phyloP scores from a whole-genome alignment of 768 basidiomycete species.

The Tremella yokohamensis region DNA sequence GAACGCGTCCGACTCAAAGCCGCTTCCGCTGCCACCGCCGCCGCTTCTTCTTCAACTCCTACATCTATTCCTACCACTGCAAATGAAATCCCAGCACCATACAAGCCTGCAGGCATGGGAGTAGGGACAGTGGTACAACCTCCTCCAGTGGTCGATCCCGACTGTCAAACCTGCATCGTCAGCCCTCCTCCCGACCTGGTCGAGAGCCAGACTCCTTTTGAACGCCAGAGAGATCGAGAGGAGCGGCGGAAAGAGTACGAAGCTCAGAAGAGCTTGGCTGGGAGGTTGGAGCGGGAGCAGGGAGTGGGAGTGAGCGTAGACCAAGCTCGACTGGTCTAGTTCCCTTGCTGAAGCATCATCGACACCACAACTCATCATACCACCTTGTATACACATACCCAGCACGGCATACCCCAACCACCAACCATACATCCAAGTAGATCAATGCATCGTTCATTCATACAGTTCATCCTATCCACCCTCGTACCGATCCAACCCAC shows the following conservation, averaged over 20 bases:
- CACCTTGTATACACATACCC: neutral
- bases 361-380: too few relatives aligned
- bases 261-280: conserved; percentile 37
- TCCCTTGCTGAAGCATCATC: too few relatives aligned
- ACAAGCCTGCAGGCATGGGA: conserved; percentile 2
- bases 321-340: neutral
- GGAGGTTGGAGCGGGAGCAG: conserved; percentile 36
- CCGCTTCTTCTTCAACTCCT: neutral
- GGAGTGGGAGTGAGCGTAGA: conserved; percentile 14
- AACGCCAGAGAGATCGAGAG: conserved; percentile 26
- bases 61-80: neutral
- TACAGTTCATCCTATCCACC: conserved; percentile 10
- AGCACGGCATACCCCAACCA: conserved; percentile 1
- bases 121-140: conserved; percentile 21
- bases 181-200: conserved; percentile 38
- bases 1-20: conserved; percentile 67
- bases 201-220: conserved; percentile 30
- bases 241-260: conserved; percentile 41
- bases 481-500: too few relatives aligned
- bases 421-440: neutral
- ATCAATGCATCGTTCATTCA: conserved; percentile 31
- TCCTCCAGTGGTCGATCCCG: conserved; percentile 30
- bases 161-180: conserved; percentile 38
- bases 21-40: conserved; percentile 40
- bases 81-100: conserved; percentile 2